Evolutionary conservation across 208 protist species (phyloP), one percentile per base, ranked within the genome.

Genomic region (Acanthamoeba sp.): DNA sequence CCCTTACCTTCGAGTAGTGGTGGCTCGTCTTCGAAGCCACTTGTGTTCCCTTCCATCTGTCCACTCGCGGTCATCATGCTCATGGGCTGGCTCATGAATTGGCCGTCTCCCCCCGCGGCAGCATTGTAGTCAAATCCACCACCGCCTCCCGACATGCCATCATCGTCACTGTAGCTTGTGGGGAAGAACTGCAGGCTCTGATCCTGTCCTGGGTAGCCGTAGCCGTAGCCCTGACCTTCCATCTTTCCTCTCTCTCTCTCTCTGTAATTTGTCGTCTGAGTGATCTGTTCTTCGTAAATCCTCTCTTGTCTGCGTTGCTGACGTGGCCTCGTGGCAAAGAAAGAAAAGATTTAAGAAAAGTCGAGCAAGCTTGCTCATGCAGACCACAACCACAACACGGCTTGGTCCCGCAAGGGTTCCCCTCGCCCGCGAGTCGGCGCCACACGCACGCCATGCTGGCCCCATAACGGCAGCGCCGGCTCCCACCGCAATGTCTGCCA

Each of bases 1-100:
- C 16, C 24, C 27, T 22, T 64, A 95, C 94, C 94, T 93, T 97
- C 95, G 38, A 97, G 82, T 12, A 97, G 94, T 32, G 96, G 95
- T 16, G 93, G 95, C 57, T 96, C 95, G 27, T 95, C 88, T 57
- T 96, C 95, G 32, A 71, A 71, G 3, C 42, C 42, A 10, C 42
- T 48, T 3, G 42, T 48, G 42, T 48, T 48, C 10, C 42, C 42
- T 10, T 48, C 42, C 42, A 48, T 48, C 6, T 48, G 42, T 10
- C 42, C 42, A 48, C 42, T 48, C 42, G 42, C 3, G 42, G n/a
- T n/a, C n/a, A 3, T 48, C 42, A 48, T 14, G 42, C 42, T 10
- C 42, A 48, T 3, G 42, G 62, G 62, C 9, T 34, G 62, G 24
- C 62, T 71, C 62, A 71, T 36, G n/a, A 71, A 71, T 36, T n/a